These are phyloP conservation scores for Arabidopsis suecica DNA, from an alignment of 345 rosid genomes.

Conservation along the genomic window DNA sequence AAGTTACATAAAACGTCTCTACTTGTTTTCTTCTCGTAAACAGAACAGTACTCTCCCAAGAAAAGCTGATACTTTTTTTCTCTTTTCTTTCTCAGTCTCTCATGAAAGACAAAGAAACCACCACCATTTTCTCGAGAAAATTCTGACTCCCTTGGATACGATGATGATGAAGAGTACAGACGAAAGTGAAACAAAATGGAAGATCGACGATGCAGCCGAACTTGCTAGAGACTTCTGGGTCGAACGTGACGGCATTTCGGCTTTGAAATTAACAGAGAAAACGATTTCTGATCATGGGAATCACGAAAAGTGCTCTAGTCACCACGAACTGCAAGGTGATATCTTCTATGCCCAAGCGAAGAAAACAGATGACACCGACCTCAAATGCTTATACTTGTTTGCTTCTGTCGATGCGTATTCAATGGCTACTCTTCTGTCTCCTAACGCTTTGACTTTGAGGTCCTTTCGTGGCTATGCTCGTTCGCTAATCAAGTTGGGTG, in stretches of 20 bases:
- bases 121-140: background rate
- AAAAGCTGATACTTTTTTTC: background rate
- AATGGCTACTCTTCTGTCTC: background rate
- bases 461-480: background rate
- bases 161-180: background rate
- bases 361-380: background rate
- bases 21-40: background rate
- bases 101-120: background rate
- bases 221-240: background rate
- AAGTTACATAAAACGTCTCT: background rate
- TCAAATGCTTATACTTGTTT: background rate
- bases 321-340: slow-evolving; percentile 14
- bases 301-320: background rate
- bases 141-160: background rate
- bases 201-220: background rate
- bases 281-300: background rate
- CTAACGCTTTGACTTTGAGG: background rate
- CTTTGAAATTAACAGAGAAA: background rate
- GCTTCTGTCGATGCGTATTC: background rate
- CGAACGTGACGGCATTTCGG: background rate
- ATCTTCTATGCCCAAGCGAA: background rate
- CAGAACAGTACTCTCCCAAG: background rate
- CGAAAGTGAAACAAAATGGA: background rate
- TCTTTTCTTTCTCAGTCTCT: too few relatives aligned
- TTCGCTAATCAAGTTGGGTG: background rate